Base-by-base conservation (phyloP, 2,329 filamentous ascomycete genomes). In the Kalaharituber pfeilii region DNA sequence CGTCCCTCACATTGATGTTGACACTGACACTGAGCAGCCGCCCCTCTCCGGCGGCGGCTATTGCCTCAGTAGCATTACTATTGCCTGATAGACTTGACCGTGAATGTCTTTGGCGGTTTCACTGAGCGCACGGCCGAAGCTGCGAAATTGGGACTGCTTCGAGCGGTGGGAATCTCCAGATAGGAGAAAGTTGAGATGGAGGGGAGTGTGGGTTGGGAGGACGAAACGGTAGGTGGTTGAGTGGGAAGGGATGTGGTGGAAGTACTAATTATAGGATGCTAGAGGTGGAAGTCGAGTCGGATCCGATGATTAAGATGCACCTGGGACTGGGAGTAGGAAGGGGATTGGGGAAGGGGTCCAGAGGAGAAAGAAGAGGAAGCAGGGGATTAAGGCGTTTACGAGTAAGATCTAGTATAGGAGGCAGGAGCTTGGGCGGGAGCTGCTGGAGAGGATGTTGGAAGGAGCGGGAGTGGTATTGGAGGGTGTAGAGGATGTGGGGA, bases 341-440 rank as follows among this genome's bases (percentile, higher is more conserved):
- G n/a, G n/a, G n/a, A n/a, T n/a, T n/a, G n/a, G n/a, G n/a, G n/a
- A n/a, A n/a, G n/a, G n/a, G n/a, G n/a, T n/a, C n/a, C n/a, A 18
- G 33, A 39, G 20, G 33, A 47, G 15, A 13, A 22, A 25, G n/a
- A 47, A 47, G 42, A 22, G 22, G 65, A 47, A 22, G 22, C n/a
- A 13, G 42, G 42, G 25, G 3, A 47, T 47, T 25, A 47, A 47
- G 42, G 42, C 42, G 13, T 25, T 47, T 20, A 47, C 42, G 11
- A 22, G 18, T 11, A 47, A 22, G 42, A 22, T 22, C 22, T 11
- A 18, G 22, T 47, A 47, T 25, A 15, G 42, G 22, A 22, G 18
- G 2, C 18, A 47, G 42, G 42, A 22, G 3, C 18, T 47, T 15
- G 42, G 42, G 5, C 13, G 3, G 42, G 42, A 22, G 18, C 25